Base-by-base conservation (phyloP, 169 alveolate genomes). In the Eimeria necatrix region DNA sequence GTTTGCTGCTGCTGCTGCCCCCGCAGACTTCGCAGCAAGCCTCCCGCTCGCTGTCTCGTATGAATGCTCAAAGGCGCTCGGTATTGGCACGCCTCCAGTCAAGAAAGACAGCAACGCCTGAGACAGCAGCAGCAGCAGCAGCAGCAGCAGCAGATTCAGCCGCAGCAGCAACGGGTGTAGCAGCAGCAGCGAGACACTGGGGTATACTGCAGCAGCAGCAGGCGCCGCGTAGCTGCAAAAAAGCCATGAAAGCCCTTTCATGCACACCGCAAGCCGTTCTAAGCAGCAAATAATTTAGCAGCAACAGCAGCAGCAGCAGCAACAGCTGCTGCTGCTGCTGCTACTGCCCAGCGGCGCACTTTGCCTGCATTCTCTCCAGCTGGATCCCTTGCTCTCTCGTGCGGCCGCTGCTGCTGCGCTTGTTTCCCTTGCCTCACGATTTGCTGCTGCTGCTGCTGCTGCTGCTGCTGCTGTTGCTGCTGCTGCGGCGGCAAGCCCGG, bases 121-220 rank as follows among this genome's bases (percentile, higher is more conserved):
- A 26, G 32, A 68, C 46, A 80, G 70, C 89, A 80, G 89, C 89
- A 80, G 89, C 89, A 48, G 51, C 89, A 51, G 49, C 89, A 80
- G 51, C 64, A 22, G 51, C 89, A 80, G 8, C 85, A 22, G 51
- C 70, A 52, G 89, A 22, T n/a, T 14, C 71, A 48, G n/a, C 16
- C 46, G 80, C 16, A 7, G 32, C 80, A 18, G 10, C 16, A 22
- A 4, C 51, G 22, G 20, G 4, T 20, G 4, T 2, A 60, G 22
- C 61, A 14, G 85, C 41, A 74, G 26, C 85, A 74, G 85, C 61
- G 41, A 48, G 20, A 41, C 1, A 22, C 80, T 4, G 18, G 32
- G 49, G 10, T 7, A 48, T 20, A 18, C 32, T 18, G 78, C n/a
- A n/a, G 78, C 78, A 68, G 14, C 46, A 68, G 68, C 68, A 56